These are phyloP conservation scores for Penicillium antarcticum DNA, from an alignment of 495 filamentous ascomycete species.

Conservation along the genomic window DNA sequence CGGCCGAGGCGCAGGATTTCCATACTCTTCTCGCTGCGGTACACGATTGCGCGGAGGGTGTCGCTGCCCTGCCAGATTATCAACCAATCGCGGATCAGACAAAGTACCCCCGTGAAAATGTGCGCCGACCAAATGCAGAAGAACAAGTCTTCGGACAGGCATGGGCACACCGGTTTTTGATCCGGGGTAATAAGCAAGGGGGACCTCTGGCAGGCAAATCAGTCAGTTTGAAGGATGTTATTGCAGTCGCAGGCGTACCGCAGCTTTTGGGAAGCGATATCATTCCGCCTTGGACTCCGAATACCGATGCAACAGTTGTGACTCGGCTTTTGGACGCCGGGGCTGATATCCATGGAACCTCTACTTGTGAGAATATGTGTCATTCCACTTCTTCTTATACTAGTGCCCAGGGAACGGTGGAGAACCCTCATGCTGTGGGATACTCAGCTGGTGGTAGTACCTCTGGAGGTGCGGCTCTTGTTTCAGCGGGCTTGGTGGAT, in stretches of 20 bases:
- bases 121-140: slow-evolving; percentile 22
- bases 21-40: slow-evolving; percentile 31
- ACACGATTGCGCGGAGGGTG: slow-evolving; percentile 30
- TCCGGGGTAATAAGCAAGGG: slow-evolving; percentile 24
- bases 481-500: slow-evolving; percentile 48
- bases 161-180: slow-evolving; percentile 32
- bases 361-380: slow-evolving; percentile 48
- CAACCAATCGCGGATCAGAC: slow-evolving; percentile 23
- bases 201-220: slow-evolving; percentile 81
- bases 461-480: slow-evolving; percentile 53
- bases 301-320: slow-evolving; percentile 44
- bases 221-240: slow-evolving; percentile 57
- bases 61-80: slow-evolving; percentile 30
- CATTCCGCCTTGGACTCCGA: slow-evolving; percentile 36
- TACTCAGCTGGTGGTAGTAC: slow-evolving; percentile 55
- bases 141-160: slow-evolving; percentile 32
- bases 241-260: slow-evolving; percentile 39
- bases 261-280: slow-evolving; percentile 35
- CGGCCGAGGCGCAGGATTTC: slow-evolving; percentile 26
- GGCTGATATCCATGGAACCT: slow-evolving; percentile 38
- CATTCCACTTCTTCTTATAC: slow-evolving; percentile 42
- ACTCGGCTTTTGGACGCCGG: slow-evolving; percentile 46
- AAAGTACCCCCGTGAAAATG: slow-evolving; percentile 29
- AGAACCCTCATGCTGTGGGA: slow-evolving; percentile 47
- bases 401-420: slow-evolving; percentile 46